These are phyloP conservation scores for Annulohypoxylon truncatum DNA, from an alignment of 2,329 filamentous ascomycete species.

Conservation along the genomic window DNA sequence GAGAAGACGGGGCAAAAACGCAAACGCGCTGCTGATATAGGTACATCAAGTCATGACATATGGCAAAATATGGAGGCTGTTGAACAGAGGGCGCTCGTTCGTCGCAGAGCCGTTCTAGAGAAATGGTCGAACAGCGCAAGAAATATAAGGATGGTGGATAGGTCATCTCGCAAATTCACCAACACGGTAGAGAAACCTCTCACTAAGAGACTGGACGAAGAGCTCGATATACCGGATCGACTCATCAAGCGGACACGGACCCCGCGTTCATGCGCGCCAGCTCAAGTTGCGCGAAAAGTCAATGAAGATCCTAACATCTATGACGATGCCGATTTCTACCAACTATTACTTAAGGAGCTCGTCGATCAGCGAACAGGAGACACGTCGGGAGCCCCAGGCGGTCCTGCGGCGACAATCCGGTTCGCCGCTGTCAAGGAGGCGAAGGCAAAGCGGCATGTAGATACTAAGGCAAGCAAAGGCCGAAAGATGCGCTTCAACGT, in stretches of 20 bases:
- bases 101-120: slow-evolving; percentile 79
- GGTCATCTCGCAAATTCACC: slow-evolving; percentile 64
- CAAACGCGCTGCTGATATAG: slow-evolving; percentile 64
- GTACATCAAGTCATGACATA: slow-evolving; percentile 72
- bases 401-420: slow-evolving; percentile 65
- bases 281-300: slow-evolving; percentile 70
- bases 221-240: slow-evolving; percentile 74
- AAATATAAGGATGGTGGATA: slow-evolving; percentile 66
- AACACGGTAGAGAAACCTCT: slow-evolving; percentile 68
- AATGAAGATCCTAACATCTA: slow-evolving; percentile 75
- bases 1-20: slow-evolving; percentile 68
- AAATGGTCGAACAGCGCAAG: slow-evolving; percentile 91
- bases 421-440: slow-evolving; percentile 79
- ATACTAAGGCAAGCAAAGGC: slow-evolving; percentile 95
- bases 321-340: slow-evolving; percentile 96
- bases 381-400: slow-evolving; percentile 59
- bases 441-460: slow-evolving; percentile 85
- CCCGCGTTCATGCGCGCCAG: slow-evolving; percentile 80
- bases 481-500: slow-evolving; percentile 94
- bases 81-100: slow-evolving; percentile 68
- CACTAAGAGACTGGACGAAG: slow-evolving; percentile 74
- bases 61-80: slow-evolving; percentile 77
- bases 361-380: slow-evolving; percentile 88
- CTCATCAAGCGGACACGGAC: slow-evolving; percentile 76
- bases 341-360: slow-evolving; percentile 89